Conservation (phyloP, 257 asterid genomes). For the Rubia yunnanensis region DNA sequence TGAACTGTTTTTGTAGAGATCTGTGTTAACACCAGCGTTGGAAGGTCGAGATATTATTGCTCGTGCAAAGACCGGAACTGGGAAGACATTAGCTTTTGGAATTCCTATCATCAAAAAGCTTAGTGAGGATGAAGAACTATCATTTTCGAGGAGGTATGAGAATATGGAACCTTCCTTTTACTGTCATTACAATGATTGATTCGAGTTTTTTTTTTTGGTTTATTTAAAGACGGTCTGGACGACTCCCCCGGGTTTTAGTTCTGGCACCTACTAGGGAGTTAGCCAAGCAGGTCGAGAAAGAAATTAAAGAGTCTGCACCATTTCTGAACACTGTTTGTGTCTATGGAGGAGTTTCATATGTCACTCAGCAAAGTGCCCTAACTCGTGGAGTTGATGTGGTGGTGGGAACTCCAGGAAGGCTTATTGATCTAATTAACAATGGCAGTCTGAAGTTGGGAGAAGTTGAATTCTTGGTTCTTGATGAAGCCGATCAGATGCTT, state of each 20-base stretch:
- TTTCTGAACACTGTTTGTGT: constrained; percentile 58
- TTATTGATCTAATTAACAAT: constrained; percentile 71
- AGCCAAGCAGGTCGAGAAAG: constrained; percentile 96
- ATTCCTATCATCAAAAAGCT: constrained; percentile 78
- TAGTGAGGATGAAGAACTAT: constrained; percentile 43
- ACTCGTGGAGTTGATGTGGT: constrained; percentile 87
- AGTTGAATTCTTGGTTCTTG: constrained; percentile 85
- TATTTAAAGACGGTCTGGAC: constrained; percentile 48
- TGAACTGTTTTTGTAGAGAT: constrained; percentile 44
- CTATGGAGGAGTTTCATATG: constrained; percentile 85
- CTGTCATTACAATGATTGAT: constrained; percentile 9
- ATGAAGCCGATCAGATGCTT: constrained; percentile 99
- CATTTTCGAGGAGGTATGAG: constrained; percentile 52
- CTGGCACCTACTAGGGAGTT: constrained; percentile 98
- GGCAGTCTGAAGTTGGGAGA: constrained; percentile 66
- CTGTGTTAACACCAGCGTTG: constrained; percentile 82
- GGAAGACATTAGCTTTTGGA: constrained; percentile 99
- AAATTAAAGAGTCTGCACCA: constrained; percentile 79
- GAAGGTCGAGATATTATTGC: constrained; percentile 92
- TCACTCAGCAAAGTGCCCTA: constrained; percentile 67
- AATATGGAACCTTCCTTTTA: background rate
- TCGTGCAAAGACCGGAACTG: constrained; percentile 99
- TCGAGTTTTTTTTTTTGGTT: constrained; percentile 10
- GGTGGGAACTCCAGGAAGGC: constrained; percentile 99
- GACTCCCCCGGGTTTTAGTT: constrained; percentile 73